Evolutionary conservation across 2,329 filamentous ascomycete species (phyloP).

Genomic region (Diaporthe nobilis): DNA sequence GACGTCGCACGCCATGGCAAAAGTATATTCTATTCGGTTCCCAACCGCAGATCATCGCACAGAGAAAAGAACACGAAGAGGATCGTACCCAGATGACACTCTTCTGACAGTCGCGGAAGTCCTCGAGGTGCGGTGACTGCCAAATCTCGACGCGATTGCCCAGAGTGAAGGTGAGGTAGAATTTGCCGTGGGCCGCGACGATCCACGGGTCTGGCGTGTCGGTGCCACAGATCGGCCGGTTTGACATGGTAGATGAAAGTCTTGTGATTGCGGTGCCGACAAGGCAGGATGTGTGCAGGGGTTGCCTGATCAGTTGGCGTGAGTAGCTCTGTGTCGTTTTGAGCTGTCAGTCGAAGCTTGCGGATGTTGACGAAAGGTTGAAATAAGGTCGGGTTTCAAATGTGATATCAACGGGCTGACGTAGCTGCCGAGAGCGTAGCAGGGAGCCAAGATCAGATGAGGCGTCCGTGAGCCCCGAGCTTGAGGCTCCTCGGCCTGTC

Average conservation of each 20-base stretch:
- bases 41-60: no score
- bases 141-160: constrained; percentile 54
- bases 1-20: neutral
- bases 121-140: constrained; percentile 49
- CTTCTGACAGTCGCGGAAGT: constrained; percentile 48
- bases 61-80: neutral
- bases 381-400: constrained; percentile 18
- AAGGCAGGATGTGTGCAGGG: neutral
- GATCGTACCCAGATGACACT: constrained; percentile 32
- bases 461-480: constrained; percentile 20
- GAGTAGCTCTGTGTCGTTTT: neutral
- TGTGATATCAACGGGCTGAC: neutral
- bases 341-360: constrained; percentile 2
- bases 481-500: neutral
- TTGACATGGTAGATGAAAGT: constrained; percentile 45
- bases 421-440: constrained; percentile 2
- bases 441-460: constrained; percentile 23
- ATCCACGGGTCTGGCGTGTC: constrained; percentile 53
- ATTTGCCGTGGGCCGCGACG: constrained; percentile 45
- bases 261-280: neutral
- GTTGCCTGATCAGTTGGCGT: neutral
- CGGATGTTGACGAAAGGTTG: neutral
- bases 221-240: constrained; percentile 46
- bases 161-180: constrained; percentile 48
- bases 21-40: no score